phyloP scores from a whole-genome alignment of 495 filamentous ascomycete species.

The Xylaria longipes region DNA sequence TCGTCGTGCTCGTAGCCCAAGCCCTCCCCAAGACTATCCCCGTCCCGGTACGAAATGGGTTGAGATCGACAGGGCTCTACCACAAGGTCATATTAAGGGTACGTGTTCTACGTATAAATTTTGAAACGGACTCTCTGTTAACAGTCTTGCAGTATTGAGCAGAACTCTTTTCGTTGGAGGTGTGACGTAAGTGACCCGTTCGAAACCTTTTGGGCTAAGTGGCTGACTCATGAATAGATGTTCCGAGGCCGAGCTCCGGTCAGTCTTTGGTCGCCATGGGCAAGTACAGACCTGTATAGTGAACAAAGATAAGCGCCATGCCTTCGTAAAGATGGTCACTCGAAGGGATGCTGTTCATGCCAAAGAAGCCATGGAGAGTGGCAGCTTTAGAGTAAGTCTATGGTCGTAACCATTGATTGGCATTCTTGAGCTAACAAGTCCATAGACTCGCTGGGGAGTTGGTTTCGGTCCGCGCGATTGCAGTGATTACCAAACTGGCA shows the following conservation, averaged over 20 bases:
- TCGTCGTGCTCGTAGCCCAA: slow-evolving; percentile 68
- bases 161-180: slow-evolving; percentile 96
- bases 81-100: slow-evolving; percentile 81
- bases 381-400: slow-evolving; percentile 76
- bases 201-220: slow-evolving; percentile 12
- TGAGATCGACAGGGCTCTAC: slow-evolving; percentile 77
- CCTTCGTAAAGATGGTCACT: slow-evolving; percentile 97
- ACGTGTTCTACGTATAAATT: slow-evolving; percentile 33
- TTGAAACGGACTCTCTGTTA: slow-evolving; percentile 24
- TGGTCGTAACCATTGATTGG: neutral
- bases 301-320: slow-evolving; percentile 95
- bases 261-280: slow-evolving; percentile 79
- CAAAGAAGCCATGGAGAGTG: slow-evolving; percentile 89
- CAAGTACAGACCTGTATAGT: slow-evolving; percentile 96
- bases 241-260: slow-evolving; percentile 79
- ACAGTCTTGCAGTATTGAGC: slow-evolving; percentile 70
- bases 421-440: neutral
- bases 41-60: slow-evolving; percentile 71
- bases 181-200: slow-evolving; percentile 73
- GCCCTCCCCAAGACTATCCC: slow-evolving; percentile 50
- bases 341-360: slow-evolving; percentile 83
- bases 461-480: slow-evolving; percentile 97
- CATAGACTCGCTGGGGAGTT: slow-evolving; percentile 92
- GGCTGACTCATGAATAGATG: slow-evolving; percentile 55
- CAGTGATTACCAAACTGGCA: slow-evolving; percentile 89